Conservation (phyloP, 1,284 basidiomycete species). For the Apiotrichum siamense region DNA sequence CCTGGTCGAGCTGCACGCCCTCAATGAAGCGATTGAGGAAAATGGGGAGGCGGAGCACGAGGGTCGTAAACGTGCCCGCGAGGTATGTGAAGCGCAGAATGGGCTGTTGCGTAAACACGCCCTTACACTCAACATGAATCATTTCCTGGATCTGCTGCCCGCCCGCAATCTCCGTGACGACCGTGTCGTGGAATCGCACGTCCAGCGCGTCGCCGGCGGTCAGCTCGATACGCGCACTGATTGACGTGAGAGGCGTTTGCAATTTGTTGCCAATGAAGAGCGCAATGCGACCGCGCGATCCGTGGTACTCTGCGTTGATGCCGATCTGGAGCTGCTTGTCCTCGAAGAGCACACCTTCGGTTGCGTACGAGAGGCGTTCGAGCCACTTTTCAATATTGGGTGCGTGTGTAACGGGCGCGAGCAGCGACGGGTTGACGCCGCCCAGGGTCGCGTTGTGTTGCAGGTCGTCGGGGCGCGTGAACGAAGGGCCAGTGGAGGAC, state of each 20-base stretch:
- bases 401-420: constrained; percentile 54
- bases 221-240: constrained; percentile 75
- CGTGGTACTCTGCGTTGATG: constrained; percentile 92
- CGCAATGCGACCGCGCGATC: constrained; percentile 81
- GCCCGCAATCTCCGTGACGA: constrained; percentile 66
- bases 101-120: constrained; percentile 69
- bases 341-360: constrained; percentile 91
- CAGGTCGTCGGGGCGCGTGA: constrained; percentile 12
- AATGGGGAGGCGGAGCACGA: constrained; percentile 79
- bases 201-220: constrained; percentile 67
- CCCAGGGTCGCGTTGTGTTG: constrained; percentile 36
- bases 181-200: constrained; percentile 80
- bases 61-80: constrained; percentile 80
- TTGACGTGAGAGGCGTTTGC: constrained; percentile 73
- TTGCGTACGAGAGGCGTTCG: constrained; percentile 69
- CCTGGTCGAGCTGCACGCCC: constrained; percentile 71
- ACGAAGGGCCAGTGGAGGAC: neutral
- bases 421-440: constrained; percentile 48
- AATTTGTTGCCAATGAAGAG: constrained; percentile 97
- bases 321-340: constrained; percentile 94
- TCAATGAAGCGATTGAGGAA: constrained; percentile 89
- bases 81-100: constrained; percentile 85
- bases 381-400: constrained; percentile 81
- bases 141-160: constrained; percentile 89
- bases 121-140: constrained; percentile 89